Conservation (phyloP, 2,329 filamentous ascomycete genomes). For the Colletotrichum endophyticum region DNA sequence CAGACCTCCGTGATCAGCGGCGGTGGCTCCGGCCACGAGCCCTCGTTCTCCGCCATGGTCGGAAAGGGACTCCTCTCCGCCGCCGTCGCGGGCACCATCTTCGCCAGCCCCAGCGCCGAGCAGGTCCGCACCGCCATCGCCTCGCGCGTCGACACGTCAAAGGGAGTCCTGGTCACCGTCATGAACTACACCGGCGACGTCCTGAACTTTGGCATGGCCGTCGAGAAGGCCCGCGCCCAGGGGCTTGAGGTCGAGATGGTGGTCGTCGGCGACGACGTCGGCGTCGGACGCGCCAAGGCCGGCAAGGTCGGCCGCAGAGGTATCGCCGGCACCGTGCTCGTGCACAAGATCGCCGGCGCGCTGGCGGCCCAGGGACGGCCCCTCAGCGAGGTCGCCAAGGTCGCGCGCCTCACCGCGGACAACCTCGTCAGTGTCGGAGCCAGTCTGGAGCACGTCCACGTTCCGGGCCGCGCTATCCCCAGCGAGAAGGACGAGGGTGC, state of each 20-base stretch:
- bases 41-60: conserved; percentile 79
- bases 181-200: conserved; percentile 96
- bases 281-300: conserved; percentile 79
- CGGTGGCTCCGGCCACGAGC: conserved; percentile 85
- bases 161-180: conserved; percentile 85
- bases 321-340: conserved; percentile 88
- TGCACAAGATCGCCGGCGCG: conserved; percentile 90
- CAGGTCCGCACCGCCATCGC: conserved; percentile 68
- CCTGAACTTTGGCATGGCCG: conserved; percentile 91
- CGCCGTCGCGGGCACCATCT: conserved; percentile 82
- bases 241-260: conserved; percentile 86
- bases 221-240: conserved; percentile 86
- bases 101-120: conserved; percentile 76
- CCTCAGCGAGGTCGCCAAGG: conserved; percentile 73
- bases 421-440: conserved; percentile 88
- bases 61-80: conserved; percentile 76
- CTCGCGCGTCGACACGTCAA: conserved; percentile 70
- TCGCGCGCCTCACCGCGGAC: conserved; percentile 73
- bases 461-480: conserved; percentile 72
- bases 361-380: conserved; percentile 73
- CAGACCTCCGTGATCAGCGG: conserved; percentile 83
- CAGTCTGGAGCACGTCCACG: conserved; percentile 89
- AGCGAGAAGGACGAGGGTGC: conserved; percentile 54
- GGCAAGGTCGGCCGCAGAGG: conserved; percentile 94
- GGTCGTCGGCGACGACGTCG: conserved; percentile 90